A percentile compares a stretch with the other conserved stretches of the same genome.
Conservation (phyloP, 208 protist genomes). For the Crithidia thermophila region DNA sequence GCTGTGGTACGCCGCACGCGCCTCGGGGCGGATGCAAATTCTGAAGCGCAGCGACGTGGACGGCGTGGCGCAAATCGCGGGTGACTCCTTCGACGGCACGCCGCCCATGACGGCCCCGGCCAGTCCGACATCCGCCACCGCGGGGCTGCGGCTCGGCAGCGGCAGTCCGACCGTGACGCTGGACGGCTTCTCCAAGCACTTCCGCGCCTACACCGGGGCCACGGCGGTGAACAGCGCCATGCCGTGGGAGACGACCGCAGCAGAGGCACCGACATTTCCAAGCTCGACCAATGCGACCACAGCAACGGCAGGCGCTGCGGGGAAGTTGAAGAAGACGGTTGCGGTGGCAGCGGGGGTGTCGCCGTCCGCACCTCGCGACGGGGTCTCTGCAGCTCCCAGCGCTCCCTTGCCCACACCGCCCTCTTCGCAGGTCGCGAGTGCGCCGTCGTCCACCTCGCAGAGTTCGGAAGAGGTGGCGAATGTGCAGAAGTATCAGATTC, state of each 20-base stretch:
- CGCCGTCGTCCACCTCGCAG: background rate
- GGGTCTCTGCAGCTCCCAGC: too few species aligned
- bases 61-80: background rate
- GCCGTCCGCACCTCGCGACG: background rate
- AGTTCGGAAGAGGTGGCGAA: slow-evolving; percentile 18
- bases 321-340: background rate
- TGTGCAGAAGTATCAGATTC: slow-evolving; percentile 30
- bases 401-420: background rate
- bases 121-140: background rate
- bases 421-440: background rate
- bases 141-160: background rate
- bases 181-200: slow-evolving; percentile 47
- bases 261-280: background rate
- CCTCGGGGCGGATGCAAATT: slow-evolving; percentile 77
- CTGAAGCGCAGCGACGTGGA: slow-evolving; percentile 44
- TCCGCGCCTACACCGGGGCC: slow-evolving; percentile 27
- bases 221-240: background rate
- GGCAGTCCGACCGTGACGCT: slow-evolving; percentile 22
- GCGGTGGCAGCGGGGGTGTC: background rate
- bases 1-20: slow-evolving; percentile 94
- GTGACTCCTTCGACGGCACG: slow-evolving; percentile 9
- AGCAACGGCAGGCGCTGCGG: background rate
- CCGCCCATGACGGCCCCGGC: slow-evolving; percentile 7
- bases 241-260: background rate
- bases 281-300: background rate